Percentiles rank a stretch among this genome's conserved stretches.
phyloP scores from a whole-genome alignment of 164 flowering plant species.

The Vitis riparia region DNA sequence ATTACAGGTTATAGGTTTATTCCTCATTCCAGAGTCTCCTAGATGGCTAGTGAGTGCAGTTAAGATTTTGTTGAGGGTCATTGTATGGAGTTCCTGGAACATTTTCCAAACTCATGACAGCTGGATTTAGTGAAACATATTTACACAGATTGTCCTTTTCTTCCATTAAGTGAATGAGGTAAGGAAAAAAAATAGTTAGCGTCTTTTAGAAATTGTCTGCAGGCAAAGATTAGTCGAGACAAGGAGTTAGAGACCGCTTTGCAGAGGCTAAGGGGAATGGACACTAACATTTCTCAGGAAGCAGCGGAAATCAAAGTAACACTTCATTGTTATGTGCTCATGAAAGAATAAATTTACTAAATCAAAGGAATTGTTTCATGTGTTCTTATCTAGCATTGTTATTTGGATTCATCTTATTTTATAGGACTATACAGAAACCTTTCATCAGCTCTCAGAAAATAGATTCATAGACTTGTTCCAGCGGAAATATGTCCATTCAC shows the following conservation, averaged over 20 bases:
- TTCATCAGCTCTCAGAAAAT: not conserved
- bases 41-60: conserved; percentile 55
- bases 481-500: not conserved
- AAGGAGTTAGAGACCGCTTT: conserved; percentile 25
- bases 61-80: too few species aligned
- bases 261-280: not conserved
- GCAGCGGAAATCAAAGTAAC: not conserved
- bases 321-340: not conserved
- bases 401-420: not conserved
- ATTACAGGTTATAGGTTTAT: conserved; percentile 38
- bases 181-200: not conserved
- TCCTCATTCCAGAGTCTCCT: conserved; percentile 62
- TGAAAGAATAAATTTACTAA: not conserved
- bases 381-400: not conserved
- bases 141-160: too few species aligned
- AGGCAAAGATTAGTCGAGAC: conserved; percentile 32
- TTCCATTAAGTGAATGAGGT: not conserved
- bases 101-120: too few species aligned
- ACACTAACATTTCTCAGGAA: not conserved
- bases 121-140: too few species aligned
- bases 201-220: not conserved
- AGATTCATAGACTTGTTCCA: not conserved
- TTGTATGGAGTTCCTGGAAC: too few species aligned
- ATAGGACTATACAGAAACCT: conserved; percentile 1
- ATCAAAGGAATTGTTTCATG: not conserved